phyloP scores from a whole-genome alignment of 331 rosid genomes.

The Phaseolus coccineus region DNA sequence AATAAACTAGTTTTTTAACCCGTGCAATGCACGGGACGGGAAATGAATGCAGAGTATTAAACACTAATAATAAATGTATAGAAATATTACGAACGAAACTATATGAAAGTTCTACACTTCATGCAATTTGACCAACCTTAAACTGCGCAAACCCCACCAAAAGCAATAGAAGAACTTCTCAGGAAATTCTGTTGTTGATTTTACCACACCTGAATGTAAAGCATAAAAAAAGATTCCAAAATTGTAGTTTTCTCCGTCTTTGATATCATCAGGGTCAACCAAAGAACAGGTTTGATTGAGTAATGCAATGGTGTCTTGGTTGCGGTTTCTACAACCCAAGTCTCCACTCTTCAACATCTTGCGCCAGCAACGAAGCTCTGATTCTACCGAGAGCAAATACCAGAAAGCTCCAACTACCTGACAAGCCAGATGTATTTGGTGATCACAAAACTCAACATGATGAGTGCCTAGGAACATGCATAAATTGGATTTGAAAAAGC shows the following conservation, averaged over 20 bases:
- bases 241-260: conserved; percentile 41
- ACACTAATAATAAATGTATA: neutral
- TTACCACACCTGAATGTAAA: conserved; percentile 57
- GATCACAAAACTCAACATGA: conserved; percentile 25
- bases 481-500: neutral
- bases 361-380: conserved; percentile 68
- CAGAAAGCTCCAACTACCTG: conserved; percentile 80
- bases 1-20: neutral
- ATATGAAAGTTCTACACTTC: conserved; percentile 8
- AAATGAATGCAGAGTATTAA: neutral
- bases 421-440: conserved; percentile 27
- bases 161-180: conserved; percentile 82
- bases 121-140: conserved; percentile 60
- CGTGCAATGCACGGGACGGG: too few relatives aligned
- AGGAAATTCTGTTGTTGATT: conserved; percentile 52
- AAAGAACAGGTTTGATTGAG: conserved; percentile 50
- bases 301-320: rapidly evolving
- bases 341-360: neutral
- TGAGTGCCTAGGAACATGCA: neutral
- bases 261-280: conserved; percentile 50
- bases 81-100: neutral
- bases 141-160: conserved; percentile 95
- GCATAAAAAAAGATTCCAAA: conserved; percentile 79
- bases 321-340: conserved; percentile 45
- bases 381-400: conserved; percentile 79